Conservation (phyloP, 2,329 filamentous ascomycete species). For the Lithohypha guttulata region DNA sequence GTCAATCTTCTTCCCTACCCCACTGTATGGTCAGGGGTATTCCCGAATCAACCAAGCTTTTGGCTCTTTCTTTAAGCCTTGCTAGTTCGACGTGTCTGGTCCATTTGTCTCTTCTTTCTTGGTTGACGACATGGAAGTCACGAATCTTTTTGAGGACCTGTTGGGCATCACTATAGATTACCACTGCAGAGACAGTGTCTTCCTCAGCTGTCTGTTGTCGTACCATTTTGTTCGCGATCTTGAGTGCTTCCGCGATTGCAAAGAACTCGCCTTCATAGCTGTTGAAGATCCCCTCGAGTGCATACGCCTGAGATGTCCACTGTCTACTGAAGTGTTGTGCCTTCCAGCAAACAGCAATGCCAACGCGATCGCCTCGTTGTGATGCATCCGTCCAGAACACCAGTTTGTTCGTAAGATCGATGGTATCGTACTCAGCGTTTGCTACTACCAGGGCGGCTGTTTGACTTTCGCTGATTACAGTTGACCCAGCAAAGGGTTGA, state of each 20-base stretch:
- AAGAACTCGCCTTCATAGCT: conserved; percentile 2
- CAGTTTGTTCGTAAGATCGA: conserved; percentile 1
- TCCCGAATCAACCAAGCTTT: not conserved
- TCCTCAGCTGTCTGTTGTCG: not conserved
- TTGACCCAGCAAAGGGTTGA: not conserved
- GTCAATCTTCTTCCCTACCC: too few species aligned
- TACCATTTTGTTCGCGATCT: not conserved
- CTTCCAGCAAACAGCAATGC: not conserved
- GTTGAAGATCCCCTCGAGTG: not conserved
- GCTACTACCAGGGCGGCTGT: not conserved
- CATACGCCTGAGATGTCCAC: not conserved
- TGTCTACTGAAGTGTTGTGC: not conserved
- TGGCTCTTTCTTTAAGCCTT: not conserved
- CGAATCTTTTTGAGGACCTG: not conserved
- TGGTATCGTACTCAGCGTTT: not conserved
- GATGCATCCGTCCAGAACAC: conserved; percentile 6
- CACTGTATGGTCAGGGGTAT: too few species aligned
- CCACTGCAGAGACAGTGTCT: not conserved
- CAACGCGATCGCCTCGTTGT: not conserved
- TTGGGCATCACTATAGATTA: conserved; percentile 1
- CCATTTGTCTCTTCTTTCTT: too few species aligned
- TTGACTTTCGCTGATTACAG: not conserved
- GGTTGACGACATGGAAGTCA: not conserved
- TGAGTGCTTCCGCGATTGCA: conserved; percentile 4
- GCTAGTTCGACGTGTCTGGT: not conserved